Evolutionary conservation across 2,329 filamentous ascomycete genomes (phyloP).

Genomic region (Ophiostoma montium): DNA sequence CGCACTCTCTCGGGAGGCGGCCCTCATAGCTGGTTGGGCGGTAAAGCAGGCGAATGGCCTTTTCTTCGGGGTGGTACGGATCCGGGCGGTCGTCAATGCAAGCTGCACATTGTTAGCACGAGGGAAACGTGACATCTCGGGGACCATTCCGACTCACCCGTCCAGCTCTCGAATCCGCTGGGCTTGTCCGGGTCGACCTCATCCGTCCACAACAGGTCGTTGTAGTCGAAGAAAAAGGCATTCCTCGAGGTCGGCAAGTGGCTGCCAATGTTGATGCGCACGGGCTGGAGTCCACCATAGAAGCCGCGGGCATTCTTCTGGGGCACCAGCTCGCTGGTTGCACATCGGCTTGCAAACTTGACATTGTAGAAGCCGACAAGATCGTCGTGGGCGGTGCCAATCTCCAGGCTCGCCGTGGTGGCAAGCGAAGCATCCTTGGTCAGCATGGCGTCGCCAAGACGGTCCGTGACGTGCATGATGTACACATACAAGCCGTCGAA

Average conservation of each 20-base stretch:
- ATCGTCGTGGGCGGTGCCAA: background rate
- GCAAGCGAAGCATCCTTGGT: background rate
- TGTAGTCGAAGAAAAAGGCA: background rate
- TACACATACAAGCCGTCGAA: background rate
- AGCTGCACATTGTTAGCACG: background rate
- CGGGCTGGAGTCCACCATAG: background rate
- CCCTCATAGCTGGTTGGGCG: background rate
- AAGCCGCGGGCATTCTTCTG: background rate
- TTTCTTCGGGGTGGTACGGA: background rate
- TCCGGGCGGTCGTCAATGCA: background rate
- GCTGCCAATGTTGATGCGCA: background rate
- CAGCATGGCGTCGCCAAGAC: background rate
- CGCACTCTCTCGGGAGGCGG: background rate
- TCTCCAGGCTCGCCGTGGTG: background rate
- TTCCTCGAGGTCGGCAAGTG: background rate
- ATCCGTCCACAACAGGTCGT: background rate
- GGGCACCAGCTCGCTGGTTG: background rate
- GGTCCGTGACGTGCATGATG: background rate
- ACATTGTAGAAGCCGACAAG: background rate
- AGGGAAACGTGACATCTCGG: no score
- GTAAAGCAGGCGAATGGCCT: background rate
- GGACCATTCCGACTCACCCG: background rate
- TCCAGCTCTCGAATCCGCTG: background rate
- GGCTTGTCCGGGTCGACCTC: background rate
- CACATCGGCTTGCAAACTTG: background rate